Percentiles rank a stretch among this genome's conserved stretches.
Evolutionary conservation across 2,329 filamentous ascomycete genomes (phyloP).

Genomic region (Metarhizium anisopliae): DNA sequence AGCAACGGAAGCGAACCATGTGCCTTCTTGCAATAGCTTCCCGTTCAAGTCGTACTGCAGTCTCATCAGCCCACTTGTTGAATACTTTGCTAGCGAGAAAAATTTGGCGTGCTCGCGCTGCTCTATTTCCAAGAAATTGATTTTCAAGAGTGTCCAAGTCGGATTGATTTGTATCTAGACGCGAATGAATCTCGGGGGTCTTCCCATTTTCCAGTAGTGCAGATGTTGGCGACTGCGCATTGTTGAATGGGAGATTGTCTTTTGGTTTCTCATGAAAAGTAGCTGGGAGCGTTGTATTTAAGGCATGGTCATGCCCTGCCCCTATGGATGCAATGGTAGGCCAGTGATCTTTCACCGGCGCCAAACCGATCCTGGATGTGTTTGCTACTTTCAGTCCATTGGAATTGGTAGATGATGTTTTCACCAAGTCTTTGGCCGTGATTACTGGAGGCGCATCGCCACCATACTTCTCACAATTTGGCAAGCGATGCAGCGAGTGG

Average conservation of each 20-base stretch:
- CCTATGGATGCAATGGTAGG: constrained; percentile 3
- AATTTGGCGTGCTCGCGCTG: constrained; percentile 54
- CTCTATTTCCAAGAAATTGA: constrained; percentile 34
- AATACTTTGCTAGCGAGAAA: constrained; percentile 40
- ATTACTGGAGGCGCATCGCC: background rate
- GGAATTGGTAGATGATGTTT: background rate
- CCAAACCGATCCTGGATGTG: background rate
- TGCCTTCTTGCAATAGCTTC: constrained; percentile 62
- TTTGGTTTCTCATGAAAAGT: background rate
- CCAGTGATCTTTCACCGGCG: constrained; percentile 13
- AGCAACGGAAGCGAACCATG: constrained; percentile 50
- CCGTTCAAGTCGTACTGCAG: constrained; percentile 55
- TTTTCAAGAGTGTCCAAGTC: constrained; percentile 6
- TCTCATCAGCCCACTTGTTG: constrained; percentile 53
- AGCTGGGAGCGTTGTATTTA: background rate
- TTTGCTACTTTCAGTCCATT: background rate
- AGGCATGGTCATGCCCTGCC: too few species aligned
- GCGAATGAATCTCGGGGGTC: background rate
- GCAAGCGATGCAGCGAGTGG: background rate
- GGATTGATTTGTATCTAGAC: background rate
- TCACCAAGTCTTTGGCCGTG: background rate
- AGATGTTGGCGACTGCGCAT: background rate
- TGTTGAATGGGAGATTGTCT: background rate
- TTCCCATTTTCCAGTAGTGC: background rate
- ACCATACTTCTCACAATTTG: background rate